Percentiles rank a stretch among this genome's conserved stretches.
These are phyloP conservation scores for Ceratobasidium sp. DNA, from an alignment of 1,284 basidiomycete species.

Conservation along the genomic window DNA sequence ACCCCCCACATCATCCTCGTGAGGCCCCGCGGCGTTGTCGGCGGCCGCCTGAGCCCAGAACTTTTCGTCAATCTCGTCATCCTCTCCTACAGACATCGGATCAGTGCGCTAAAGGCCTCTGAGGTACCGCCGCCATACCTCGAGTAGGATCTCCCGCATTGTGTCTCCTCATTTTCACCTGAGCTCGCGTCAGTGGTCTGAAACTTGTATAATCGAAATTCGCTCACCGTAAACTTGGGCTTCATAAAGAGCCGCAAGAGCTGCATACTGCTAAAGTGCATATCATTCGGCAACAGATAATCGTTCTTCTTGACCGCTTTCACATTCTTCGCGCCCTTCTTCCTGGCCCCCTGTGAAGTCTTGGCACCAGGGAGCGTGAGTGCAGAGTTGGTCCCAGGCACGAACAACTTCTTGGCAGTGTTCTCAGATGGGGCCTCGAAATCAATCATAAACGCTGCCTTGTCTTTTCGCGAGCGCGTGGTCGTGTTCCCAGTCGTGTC, in stretches of 20 bases:
- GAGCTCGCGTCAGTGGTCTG: constrained; percentile 37
- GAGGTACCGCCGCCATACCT: constrained; percentile 20
- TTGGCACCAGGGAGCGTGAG: constrained; percentile 72
- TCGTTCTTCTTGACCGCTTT: constrained; percentile 75
- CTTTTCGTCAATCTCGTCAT: constrained; percentile 90
- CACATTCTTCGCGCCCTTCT: constrained; percentile 58
- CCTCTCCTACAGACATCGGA: constrained; percentile 57
- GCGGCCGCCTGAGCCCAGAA: constrained; percentile 96
- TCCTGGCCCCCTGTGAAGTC: constrained; percentile 59
- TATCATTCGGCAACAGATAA: constrained; percentile 92
- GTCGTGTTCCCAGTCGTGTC: constrained; percentile 64
- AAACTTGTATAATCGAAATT: constrained; percentile 19
- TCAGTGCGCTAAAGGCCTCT: not conserved
- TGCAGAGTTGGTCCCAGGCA: constrained; percentile 71
- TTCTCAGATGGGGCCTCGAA: constrained; percentile 73
- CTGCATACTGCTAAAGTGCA: constrained; percentile 94
- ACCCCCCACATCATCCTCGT: constrained; percentile 64
- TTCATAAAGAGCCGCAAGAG: constrained; percentile 94
- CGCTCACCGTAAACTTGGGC: constrained; percentile 86
- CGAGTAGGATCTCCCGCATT: constrained; percentile 56
- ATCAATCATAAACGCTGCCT: constrained; percentile 89
- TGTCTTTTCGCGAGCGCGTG: constrained; percentile 66
- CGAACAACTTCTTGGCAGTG: constrained; percentile 84
- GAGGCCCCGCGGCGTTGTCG: constrained; percentile 72
- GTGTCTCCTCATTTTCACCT: constrained; percentile 86